These are phyloP conservation scores for Beauveria bassiana DNA, from an alignment of 2,329 filamentous ascomycete genomes.

Conservation along the genomic window DNA sequence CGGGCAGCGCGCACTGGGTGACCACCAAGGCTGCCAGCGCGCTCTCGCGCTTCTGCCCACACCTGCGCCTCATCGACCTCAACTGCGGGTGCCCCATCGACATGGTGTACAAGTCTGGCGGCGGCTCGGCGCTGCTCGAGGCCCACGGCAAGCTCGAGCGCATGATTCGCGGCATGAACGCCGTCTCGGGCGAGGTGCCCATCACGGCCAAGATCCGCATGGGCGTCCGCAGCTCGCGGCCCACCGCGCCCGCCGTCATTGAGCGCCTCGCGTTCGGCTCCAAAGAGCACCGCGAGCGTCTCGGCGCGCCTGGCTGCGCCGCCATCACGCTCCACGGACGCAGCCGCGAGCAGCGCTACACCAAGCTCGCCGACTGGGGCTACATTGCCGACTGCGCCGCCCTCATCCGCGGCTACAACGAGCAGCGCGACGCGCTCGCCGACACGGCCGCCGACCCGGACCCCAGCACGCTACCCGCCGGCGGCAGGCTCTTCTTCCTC, in stretches of 20 bases:
- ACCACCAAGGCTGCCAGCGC: slow-evolving; percentile 83
- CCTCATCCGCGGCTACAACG: slow-evolving; percentile 73
- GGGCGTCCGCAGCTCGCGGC: slow-evolving; percentile 72
- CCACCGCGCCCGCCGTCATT: slow-evolving; percentile 73
- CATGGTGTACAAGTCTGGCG: slow-evolving; percentile 79
- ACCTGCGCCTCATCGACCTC: slow-evolving; percentile 83
- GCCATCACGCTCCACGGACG: slow-evolving; percentile 94
- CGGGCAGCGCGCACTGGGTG: slow-evolving; percentile 84
- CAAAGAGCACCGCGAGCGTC: slow-evolving; percentile 58
- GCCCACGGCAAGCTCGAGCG: slow-evolving; percentile 81
- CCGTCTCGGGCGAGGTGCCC: slow-evolving; percentile 80
- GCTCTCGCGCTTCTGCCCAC: slow-evolving; percentile 67
- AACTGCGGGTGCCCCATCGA: slow-evolving; percentile 98
- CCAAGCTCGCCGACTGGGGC: slow-evolving; percentile 82
- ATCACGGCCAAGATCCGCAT: slow-evolving; percentile 94
- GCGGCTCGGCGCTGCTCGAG: slow-evolving; percentile 89
- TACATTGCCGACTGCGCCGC: slow-evolving; percentile 89
- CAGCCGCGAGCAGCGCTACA: slow-evolving; percentile 90
- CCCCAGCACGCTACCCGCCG: slow-evolving; percentile 55
- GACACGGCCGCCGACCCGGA: slow-evolving; percentile 79
- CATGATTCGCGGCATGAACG: slow-evolving; percentile 93
- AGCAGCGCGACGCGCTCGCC: slow-evolving; percentile 53
- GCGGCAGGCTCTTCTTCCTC: slow-evolving; percentile 74
- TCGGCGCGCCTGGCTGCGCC: slow-evolving; percentile 76
- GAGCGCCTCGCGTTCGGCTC: slow-evolving; percentile 77